Evolutionary conservation across 257 asterid species (phyloP).

Genomic region (Coffea canephora): DNA sequence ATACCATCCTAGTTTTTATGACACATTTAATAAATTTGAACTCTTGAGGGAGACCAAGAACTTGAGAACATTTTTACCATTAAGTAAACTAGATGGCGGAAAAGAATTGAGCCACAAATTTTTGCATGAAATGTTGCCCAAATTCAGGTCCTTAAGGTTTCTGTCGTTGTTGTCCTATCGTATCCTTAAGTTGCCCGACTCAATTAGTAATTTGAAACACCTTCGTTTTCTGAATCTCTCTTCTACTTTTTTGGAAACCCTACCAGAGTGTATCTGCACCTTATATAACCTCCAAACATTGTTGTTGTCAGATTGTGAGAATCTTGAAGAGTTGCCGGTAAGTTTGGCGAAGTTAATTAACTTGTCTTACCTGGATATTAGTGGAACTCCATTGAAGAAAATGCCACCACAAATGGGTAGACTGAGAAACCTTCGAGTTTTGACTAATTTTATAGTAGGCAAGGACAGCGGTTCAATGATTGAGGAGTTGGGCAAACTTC

Average conservation of each 20-base stretch:
- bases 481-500: slow-evolving; percentile 11
- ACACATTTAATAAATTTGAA: slow-evolving; percentile 37
- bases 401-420: background rate
- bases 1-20: slow-evolving; percentile 40
- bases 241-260: background rate
- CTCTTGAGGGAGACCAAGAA: slow-evolving; percentile 33
- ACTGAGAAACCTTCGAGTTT: slow-evolving; percentile 3
- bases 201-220: background rate
- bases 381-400: background rate
- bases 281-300: slow-evolving; percentile 13
- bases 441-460: background rate
- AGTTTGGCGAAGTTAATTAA: background rate
- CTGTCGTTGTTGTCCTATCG: background rate
- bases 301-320: background rate
- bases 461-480: slow-evolving; percentile 5
- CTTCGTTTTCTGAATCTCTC: background rate
- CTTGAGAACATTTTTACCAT: slow-evolving; percentile 55
- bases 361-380: background rate
- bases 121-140: background rate
- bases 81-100: too few relatives aligned
- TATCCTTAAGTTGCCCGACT: background rate
- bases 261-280: background rate
- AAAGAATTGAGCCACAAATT: background rate
- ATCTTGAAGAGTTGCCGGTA: background rate
- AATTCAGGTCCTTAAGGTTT: slow-evolving; percentile 2